Conservation (phyloP, 306 rosid genomes). For the Rosa multiflora region DNA sequence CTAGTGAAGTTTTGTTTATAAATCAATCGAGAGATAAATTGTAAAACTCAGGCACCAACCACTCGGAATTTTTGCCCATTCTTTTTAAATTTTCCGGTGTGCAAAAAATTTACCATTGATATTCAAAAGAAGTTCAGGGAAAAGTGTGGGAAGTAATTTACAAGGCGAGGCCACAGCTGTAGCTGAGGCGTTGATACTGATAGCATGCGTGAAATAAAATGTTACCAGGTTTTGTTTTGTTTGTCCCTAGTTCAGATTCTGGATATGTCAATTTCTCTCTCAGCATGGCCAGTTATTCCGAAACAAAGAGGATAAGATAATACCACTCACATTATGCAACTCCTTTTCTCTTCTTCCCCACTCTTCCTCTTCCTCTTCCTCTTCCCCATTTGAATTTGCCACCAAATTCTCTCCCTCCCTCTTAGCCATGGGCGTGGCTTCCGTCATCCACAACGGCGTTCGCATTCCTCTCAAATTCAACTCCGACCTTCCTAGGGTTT, state of each 20-base stretch:
- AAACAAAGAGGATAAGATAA: slow-evolving; percentile 8
- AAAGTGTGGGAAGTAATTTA: too few species aligned
- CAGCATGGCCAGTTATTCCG: background rate
- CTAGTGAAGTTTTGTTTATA: too few species aligned
- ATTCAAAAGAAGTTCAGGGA: too few species aligned
- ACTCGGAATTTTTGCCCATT: too few species aligned
- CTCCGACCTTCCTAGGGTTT: slow-evolving; percentile 25
- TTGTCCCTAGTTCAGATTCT: background rate
- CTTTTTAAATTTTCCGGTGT: too few species aligned
- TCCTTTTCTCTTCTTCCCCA: background rate
- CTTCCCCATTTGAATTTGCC: background rate
- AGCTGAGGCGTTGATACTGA: too few species aligned
- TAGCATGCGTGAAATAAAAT: background rate
- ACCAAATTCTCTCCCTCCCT: background rate
- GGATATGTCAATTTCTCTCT: background rate
- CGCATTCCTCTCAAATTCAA: slow-evolving; percentile 38
- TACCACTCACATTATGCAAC: background rate
- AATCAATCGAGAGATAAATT: too few species aligned
- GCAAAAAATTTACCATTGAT: too few species aligned
- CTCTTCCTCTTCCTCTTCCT: background rate
- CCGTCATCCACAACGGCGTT: slow-evolving; percentile 45
- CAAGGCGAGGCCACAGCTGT: too few species aligned
- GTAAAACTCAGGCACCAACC: too few species aligned
- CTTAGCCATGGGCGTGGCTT: slow-evolving; percentile 60
- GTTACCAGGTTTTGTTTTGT: background rate